These are phyloP conservation scores for Suhomyces faveliae DNA, from an alignment of 805 yeast species.

Conservation along the genomic window DNA sequence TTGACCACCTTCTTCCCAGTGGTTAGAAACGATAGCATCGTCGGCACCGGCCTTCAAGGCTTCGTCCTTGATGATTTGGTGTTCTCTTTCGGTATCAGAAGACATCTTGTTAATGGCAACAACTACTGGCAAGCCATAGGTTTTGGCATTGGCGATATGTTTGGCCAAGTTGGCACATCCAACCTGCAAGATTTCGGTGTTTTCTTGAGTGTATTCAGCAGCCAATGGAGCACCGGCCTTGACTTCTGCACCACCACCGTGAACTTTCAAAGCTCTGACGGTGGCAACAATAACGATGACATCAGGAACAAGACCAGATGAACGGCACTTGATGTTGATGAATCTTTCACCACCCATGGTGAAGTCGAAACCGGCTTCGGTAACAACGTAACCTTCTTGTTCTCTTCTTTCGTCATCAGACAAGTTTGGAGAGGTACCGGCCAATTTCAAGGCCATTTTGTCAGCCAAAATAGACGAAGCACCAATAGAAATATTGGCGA, in stretches of 20 bases:
- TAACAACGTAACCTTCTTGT: conserved; percentile 82
- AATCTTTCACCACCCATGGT: conserved; percentile 99
- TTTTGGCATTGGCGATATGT: conserved; percentile 70
- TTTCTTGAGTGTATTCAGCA: conserved; percentile 67
- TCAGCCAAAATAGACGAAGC: conserved; percentile 95
- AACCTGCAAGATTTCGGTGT: conserved; percentile 61
- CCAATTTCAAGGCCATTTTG: conserved; percentile 84
- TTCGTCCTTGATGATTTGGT: conserved; percentile 63
- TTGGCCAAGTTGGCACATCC: conserved; percentile 78
- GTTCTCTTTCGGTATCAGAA: conserved; percentile 68
- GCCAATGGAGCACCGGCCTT: conserved; percentile 83
- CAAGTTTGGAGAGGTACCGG: conserved; percentile 58
- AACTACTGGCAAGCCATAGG: conserved; percentile 74
- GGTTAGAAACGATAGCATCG: conserved; percentile 78
- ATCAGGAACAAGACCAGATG: conserved; percentile 77
- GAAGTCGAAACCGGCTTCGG: conserved; percentile 98
- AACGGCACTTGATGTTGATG: conserved; percentile 81
- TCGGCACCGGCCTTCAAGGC: conserved; percentile 75
- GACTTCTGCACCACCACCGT: conserved; percentile 88
- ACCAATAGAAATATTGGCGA: conserved; percentile 96
- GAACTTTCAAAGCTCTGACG: conserved; percentile 78
- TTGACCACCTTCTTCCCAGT: conserved; percentile 83
- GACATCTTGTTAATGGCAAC: conserved; percentile 81
- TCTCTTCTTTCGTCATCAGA: conserved; percentile 42
- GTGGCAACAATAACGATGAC: conserved; percentile 81